Evolutionary conservation across 495 filamentous ascomycete genomes (phyloP).

Genomic region (Achaetomiella virescens): DNA sequence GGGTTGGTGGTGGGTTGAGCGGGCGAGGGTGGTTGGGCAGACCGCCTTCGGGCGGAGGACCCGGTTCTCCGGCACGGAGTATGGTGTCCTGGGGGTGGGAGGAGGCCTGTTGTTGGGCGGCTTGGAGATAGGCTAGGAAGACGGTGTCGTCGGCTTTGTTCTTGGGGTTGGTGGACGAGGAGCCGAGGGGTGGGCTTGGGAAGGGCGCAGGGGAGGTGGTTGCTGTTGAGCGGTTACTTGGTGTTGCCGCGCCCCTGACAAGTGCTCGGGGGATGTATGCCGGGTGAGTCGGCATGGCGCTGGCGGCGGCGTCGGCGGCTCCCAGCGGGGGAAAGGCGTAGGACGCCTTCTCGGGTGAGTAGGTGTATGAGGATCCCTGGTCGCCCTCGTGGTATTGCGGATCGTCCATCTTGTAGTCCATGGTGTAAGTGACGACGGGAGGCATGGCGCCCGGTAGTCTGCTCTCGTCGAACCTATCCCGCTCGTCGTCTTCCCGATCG

Average conservation of each 20-base stretch:
- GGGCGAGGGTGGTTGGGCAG: background rate
- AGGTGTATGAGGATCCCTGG: conserved; percentile 23
- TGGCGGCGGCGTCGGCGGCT: conserved; percentile 15
- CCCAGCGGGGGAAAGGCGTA: conserved; percentile 16
- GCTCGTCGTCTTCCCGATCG: conserved; percentile 17
- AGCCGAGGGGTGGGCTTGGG: background rate
- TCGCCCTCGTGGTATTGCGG: conserved; percentile 23
- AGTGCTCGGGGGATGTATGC: conserved; percentile 40
- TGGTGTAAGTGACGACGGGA: conserved; percentile 24
- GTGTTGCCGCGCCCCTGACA: conserved; percentile 23
- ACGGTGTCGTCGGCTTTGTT: conserved; percentile 1
- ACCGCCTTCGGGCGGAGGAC: background rate
- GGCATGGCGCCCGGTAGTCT: background rate
- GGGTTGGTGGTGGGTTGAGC: background rate
- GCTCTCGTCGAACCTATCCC: conserved; percentile 7
- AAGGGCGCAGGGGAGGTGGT: conserved; percentile 1
- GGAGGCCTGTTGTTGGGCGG: background rate
- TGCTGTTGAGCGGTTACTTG: conserved; percentile 6
- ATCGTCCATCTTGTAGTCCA: conserved; percentile 27
- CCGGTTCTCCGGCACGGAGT: background rate
- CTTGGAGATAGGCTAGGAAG: conserved; percentile 1
- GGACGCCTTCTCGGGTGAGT: conserved; percentile 18
- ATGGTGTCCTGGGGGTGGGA: background rate
- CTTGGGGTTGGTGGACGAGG: background rate
- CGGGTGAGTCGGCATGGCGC: conserved; percentile 41